These are phyloP conservation scores for Suzukiozyma palmioleophila DNA, from an alignment of 1,139 yeast genomes.

Conservation along the genomic window DNA sequence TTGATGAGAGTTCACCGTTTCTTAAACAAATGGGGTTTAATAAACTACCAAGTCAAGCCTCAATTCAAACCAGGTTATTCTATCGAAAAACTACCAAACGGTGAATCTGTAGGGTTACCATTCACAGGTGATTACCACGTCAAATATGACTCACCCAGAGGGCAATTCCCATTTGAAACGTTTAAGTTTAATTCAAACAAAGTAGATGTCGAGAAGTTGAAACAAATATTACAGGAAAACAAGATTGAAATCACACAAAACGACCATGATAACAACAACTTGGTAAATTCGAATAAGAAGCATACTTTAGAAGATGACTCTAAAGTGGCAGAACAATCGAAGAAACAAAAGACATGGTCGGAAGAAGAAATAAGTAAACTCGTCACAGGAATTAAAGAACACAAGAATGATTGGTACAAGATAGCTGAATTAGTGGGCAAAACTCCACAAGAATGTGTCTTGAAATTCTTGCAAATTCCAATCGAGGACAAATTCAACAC, in stretches of 20 bases:
- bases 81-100: slow-evolving; percentile 54
- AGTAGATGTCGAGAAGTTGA: slow-evolving; percentile 55
- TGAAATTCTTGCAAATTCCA: slow-evolving; percentile 75
- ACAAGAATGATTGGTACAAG: slow-evolving; percentile 69
- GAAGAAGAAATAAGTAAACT: slow-evolving; percentile 54
- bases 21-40: slow-evolving; percentile 92
- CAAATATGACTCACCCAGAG: slow-evolving; percentile 87
- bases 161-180: slow-evolving; percentile 88
- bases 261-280: slow-evolving; percentile 7
- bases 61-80: slow-evolving; percentile 60
- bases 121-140: slow-evolving; percentile 66
- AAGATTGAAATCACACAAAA: slow-evolving; percentile 5
- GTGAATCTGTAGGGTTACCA: slow-evolving; percentile 48
- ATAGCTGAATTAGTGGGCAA: slow-evolving; percentile 64
- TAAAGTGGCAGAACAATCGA: slow-evolving; percentile 10
- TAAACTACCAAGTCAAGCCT: slow-evolving; percentile 86
- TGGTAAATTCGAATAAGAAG: slow-evolving; percentile 5
- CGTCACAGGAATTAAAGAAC: slow-evolving; percentile 57
- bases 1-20: slow-evolving; percentile 87
- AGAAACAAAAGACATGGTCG: slow-evolving; percentile 61
- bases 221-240: slow-evolving; percentile 34
- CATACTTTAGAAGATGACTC: slow-evolving; percentile 7
- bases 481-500: slow-evolving; percentile 68
- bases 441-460: slow-evolving; percentile 76
- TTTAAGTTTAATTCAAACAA: slow-evolving; percentile 53